A percentile compares a stretch with the other conserved stretches of the same genome.
Evolutionary conservation across 371 early-diverging fungal genomes (phyloP).

Genomic region (Apophysomyces elegans): DNA sequence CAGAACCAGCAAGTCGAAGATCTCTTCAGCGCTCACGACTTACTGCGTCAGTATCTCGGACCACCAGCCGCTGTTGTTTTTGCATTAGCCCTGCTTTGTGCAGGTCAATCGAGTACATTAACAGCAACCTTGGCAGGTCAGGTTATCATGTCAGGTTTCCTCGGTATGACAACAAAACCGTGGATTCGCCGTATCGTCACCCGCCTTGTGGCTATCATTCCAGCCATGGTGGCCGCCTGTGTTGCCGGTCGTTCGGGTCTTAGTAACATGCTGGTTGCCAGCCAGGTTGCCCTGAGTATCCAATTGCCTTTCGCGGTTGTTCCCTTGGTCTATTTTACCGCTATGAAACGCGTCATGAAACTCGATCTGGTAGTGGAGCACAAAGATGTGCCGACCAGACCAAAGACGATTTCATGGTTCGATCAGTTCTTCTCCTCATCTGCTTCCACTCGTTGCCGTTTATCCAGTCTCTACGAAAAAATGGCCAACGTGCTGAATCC

Average conservation of each 20-base stretch:
- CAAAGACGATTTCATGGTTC: constrained; percentile 6
- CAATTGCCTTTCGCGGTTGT: constrained; percentile 84
- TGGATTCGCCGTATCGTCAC: constrained; percentile 78
- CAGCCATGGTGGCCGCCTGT: constrained; percentile 75
- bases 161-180: constrained; percentile 70
- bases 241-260: constrained; percentile 68
- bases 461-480: constrained; percentile 4
- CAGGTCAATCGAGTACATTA: constrained; percentile 81
- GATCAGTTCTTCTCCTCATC: constrained; percentile 10
- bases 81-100: constrained; percentile 76
- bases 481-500: constrained; percentile 3
- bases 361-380: constrained; percentile 36
- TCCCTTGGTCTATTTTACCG: constrained; percentile 76
- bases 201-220: constrained; percentile 72
- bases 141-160: constrained; percentile 84
- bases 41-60: constrained; percentile 66
- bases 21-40: constrained; percentile 68
- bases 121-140: constrained; percentile 90
- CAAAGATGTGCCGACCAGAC: constrained; percentile 6
- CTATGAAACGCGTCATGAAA: constrained; percentile 57
- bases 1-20: constrained; percentile 46
- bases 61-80: constrained; percentile 71
- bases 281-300: constrained; percentile 79
- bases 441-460: constrained; percentile 1
- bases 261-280: constrained; percentile 67